These are phyloP conservation scores for Boechera divaricarpa DNA, from an alignment of 345 rosid species.

Conservation along the genomic window DNA sequence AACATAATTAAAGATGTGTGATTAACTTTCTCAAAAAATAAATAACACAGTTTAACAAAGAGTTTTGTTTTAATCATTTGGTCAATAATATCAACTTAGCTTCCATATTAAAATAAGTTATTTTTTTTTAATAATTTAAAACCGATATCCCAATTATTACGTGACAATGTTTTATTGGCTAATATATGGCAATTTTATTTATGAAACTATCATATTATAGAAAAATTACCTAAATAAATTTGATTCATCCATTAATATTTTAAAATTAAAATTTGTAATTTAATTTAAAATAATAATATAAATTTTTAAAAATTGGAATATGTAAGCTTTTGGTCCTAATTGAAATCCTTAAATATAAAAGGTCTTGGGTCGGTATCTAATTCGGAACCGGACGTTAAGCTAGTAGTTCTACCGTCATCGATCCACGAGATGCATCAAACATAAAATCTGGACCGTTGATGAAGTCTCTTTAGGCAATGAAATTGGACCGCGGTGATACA, in stretches of 20 bases:
- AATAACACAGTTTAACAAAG: not conserved
- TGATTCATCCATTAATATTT: not conserved
- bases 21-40: not conserved
- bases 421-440: conserved; percentile 38
- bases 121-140: not conserved
- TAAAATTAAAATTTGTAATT: not conserved
- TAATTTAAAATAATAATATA: not conserved
- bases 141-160: not conserved
- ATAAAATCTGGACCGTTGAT: conserved; percentile 24
- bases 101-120: not conserved
- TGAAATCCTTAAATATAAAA: not conserved
- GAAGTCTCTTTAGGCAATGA: not conserved
- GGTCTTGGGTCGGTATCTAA: conserved; percentile 8
- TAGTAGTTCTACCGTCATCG: conserved; percentile 27
- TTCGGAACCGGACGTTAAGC: not conserved
- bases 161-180: not conserved
- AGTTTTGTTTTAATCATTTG: not conserved
- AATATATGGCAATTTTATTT: not conserved
- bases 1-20: not conserved
- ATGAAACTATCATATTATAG: not conserved
- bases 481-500: conserved; percentile 21
- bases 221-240: not conserved
- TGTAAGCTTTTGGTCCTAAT: not conserved
- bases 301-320: not conserved
- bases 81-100: not conserved